Evolutionary conservation across 257 asterid species (phyloP).

Genomic region (Thymus mandschuricus): DNA sequence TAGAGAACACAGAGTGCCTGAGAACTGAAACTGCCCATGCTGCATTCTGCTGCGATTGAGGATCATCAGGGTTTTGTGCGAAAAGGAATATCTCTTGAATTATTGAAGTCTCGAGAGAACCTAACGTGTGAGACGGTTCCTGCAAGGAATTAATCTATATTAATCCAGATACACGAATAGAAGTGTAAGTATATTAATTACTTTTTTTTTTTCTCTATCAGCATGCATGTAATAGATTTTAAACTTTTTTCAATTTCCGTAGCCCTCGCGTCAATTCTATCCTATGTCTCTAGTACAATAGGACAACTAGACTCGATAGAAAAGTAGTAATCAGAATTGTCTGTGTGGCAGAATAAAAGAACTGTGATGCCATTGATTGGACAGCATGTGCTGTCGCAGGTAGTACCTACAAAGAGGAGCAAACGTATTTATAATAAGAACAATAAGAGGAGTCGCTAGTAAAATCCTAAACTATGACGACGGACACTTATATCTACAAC

Average conservation of each 20-base stretch:
- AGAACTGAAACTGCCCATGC: conserved; percentile 94
- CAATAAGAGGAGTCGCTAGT: not conserved
- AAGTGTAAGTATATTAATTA: not conserved
- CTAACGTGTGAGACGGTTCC: conserved; percentile 58
- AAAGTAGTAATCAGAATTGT: no score
- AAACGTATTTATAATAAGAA: conserved; percentile 21
- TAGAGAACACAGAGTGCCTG: conserved; percentile 63
- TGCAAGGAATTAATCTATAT: conserved; percentile 33
- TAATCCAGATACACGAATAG: conserved; percentile 26
- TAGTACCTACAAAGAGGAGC: conserved; percentile 56
- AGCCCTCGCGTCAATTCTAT: not conserved
- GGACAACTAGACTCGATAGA: no score
- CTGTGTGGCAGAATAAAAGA: conserved; percentile 21
- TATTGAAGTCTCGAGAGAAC: conserved; percentile 73
- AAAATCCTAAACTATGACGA: not conserved
- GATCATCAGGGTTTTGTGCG: conserved; percentile 75
- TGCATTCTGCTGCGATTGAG: conserved; percentile 71
- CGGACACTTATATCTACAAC: not conserved
- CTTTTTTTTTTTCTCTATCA: conserved; percentile 6
- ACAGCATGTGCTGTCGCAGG: conserved; percentile 77
- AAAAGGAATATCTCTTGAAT: conserved; percentile 84
- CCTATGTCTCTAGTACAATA: not conserved
- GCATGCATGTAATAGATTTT: conserved; percentile 5
- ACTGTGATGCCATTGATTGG: conserved; percentile 74
- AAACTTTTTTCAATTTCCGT: not conserved